Conservation (phyloP, 192 early-diverging fungal genomes). For the Paraglomus brasilianum region DNA sequence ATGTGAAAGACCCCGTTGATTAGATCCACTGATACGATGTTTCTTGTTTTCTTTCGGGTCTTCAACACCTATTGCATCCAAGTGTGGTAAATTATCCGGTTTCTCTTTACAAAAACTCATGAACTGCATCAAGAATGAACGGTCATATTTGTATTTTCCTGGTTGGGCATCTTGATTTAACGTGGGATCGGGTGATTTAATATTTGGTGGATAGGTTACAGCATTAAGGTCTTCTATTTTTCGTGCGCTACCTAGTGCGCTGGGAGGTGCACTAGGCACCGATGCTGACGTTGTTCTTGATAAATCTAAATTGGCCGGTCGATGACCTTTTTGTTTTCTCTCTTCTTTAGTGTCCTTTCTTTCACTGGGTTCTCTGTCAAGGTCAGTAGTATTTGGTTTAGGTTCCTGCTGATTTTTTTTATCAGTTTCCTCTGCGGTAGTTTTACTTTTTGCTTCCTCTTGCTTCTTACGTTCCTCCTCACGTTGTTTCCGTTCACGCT, state of each 20-base stretch:
- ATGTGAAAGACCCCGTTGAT: background rate
- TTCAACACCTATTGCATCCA: conserved; percentile 50
- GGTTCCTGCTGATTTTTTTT: conserved; percentile 28
- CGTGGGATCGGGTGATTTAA: conserved; percentile 52
- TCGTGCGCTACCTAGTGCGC: conserved; percentile 34
- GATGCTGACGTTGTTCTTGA: conserved; percentile 42
- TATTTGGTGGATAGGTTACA: conserved; percentile 46
- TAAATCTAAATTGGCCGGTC: conserved; percentile 46
- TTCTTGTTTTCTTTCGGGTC: conserved; percentile 41
- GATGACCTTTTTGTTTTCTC: conserved; percentile 44
- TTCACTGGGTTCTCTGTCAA: conserved; percentile 34
- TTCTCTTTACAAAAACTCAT: conserved; percentile 59
- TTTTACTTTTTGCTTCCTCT: conserved; percentile 19
- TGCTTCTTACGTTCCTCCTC: conserved; percentile 29
- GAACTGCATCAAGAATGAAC: conserved; percentile 81
- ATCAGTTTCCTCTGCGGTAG: conserved; percentile 30
- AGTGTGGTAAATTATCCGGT: conserved; percentile 53
- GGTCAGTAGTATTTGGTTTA: conserved; percentile 33
- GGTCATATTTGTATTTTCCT: conserved; percentile 67
- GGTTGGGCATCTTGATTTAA: conserved; percentile 46
- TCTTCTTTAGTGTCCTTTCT: conserved; percentile 31
- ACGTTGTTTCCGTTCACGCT: conserved; percentile 31
- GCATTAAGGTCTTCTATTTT: conserved; percentile 47
- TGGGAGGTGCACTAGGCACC: conserved; percentile 36
- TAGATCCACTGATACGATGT: background rate